A percentile compares a stretch with the other conserved stretches of the same genome.
phyloP scores from a whole-genome alignment of 352 stramenopile genomes.

The Phytopythium litorale region DNA sequence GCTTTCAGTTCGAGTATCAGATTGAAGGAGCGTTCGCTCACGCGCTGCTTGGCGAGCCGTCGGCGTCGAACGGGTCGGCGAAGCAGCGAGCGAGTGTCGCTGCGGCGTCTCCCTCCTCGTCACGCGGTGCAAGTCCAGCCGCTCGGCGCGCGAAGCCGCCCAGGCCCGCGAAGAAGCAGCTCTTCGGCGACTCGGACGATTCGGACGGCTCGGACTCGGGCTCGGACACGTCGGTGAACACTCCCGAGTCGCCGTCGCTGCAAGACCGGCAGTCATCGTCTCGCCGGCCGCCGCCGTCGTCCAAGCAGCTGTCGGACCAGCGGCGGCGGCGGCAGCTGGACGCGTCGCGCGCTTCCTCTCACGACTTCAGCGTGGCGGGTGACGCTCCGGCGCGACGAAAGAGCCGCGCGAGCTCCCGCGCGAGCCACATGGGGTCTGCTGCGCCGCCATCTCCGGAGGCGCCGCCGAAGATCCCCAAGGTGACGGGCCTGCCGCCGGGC shows the following conservation, averaged over 20 bases:
- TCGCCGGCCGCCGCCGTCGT: constrained; percentile 19
- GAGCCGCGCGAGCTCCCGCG: constrained; percentile 31
- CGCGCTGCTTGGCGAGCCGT: constrained; percentile 11
- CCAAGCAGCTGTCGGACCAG: constrained; percentile 14
- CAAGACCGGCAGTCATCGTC: constrained; percentile 2
- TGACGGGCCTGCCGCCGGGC: constrained; percentile 39
- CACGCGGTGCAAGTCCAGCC: constrained; percentile 12
- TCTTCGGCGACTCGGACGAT: constrained; percentile 48
- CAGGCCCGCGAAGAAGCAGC: constrained; percentile 25
- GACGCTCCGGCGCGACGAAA: constrained; percentile 18
- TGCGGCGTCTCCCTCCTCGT: constrained; percentile 7
- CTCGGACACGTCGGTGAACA: constrained; percentile 39
- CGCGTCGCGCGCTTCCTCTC: constrained; percentile 3
- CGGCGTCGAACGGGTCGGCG: constrained; percentile 8
- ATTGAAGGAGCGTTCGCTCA: constrained; percentile 45
- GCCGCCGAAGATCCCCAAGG: constrained; percentile 16
- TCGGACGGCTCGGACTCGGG: constrained; percentile 49
- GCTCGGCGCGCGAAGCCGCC: constrained; percentile 14
- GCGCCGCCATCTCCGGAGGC: constrained; percentile 12
- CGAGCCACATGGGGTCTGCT: constrained; percentile 18
- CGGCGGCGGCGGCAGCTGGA: constrained; percentile 7
- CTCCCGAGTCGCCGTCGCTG: constrained; percentile 13
- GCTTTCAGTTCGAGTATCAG: constrained; percentile 64
- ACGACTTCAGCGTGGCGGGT: constrained; percentile 14
- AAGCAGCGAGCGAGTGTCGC: constrained; percentile 9